Percentiles rank a stretch among this genome's conserved stretches.
phyloP scores from a whole-genome alignment of 805 yeast genomes.

The Pichia paraexigua region DNA sequence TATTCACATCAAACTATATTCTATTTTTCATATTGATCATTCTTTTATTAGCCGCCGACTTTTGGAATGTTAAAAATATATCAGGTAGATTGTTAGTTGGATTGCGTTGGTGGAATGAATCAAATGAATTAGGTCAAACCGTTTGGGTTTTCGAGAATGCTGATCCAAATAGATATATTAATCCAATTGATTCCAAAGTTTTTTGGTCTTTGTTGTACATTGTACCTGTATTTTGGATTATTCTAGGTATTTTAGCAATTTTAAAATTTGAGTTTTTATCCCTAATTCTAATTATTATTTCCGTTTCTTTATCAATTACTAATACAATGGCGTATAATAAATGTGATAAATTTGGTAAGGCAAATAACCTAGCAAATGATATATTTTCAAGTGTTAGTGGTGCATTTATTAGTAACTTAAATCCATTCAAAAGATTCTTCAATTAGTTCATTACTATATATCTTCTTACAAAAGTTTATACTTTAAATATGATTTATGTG shows the following conservation, averaged over 20 bases:
- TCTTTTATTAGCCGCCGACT: constrained; percentile 76
- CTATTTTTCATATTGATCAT: constrained; percentile 73
- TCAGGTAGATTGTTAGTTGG: constrained; percentile 89
- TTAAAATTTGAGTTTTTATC: constrained; percentile 68
- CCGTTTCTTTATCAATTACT: constrained; percentile 64
- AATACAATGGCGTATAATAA: constrained; percentile 86
- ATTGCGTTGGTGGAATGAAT: constrained; percentile 95
- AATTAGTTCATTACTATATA: not conserved
- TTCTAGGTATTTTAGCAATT: constrained; percentile 68
- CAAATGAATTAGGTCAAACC: constrained; percentile 53
- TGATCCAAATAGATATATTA: constrained; percentile 61
- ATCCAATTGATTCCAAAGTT: constrained; percentile 84
- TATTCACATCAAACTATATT: constrained; percentile 60
- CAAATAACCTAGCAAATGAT: constrained; percentile 55
- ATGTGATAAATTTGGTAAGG: constrained; percentile 88
- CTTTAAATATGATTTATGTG: constrained; percentile 26
- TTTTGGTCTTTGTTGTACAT: constrained; percentile 78
- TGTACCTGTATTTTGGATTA: constrained; percentile 69
- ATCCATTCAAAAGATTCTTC: constrained; percentile 28
- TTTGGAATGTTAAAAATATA: constrained; percentile 89
- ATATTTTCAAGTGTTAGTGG: constrained; percentile 48
- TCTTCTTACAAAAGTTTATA: constrained; percentile 5
- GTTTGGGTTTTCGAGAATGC: constrained; percentile 88
- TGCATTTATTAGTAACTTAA: constrained; percentile 36
- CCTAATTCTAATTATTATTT: constrained; percentile 55